phyloP scores from a whole-genome alignment of 805 yeast species.

The Ascoidea asiatica region DNA sequence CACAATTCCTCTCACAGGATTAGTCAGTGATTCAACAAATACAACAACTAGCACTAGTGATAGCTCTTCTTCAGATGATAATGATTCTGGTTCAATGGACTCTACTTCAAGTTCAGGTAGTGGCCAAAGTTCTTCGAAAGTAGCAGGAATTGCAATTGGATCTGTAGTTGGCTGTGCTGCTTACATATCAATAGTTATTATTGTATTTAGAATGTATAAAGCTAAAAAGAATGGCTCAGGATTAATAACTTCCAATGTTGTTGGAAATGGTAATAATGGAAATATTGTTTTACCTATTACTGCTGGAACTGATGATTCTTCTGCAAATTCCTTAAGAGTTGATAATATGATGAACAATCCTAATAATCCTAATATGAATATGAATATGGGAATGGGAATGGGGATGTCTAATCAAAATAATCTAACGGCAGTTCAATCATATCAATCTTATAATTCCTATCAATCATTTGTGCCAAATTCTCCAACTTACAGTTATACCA shows the following conservation, averaged over 20 bases:
- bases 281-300: conserved; percentile 8
- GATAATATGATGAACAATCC: too few species aligned
- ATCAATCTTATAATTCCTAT: not conserved
- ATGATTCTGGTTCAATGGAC: conserved; percentile 18
- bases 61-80: conserved; percentile 7
- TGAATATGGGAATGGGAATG: too few species aligned
- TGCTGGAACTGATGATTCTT: not conserved
- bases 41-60: conserved; percentile 10
- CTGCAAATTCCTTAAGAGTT: too few species aligned
- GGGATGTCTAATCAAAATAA: not conserved
- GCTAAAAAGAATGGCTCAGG: conserved; percentile 17
- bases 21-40: conserved; percentile 13
- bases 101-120: conserved; percentile 11
- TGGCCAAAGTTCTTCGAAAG: conserved; percentile 19
- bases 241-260: not conserved
- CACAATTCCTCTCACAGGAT: conserved; percentile 43
- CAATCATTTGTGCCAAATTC: not conserved
- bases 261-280: conserved; percentile 4
- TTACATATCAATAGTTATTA: conserved; percentile 47
- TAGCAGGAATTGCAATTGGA: conserved; percentile 75
- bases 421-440: not conserved
- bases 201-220: conserved; percentile 38
- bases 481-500: not conserved
- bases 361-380: too few species aligned
- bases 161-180: conserved; percentile 64